These are phyloP conservation scores for Candida freyschussii DNA, from an alignment of 1,139 yeast genomes.

Conservation along the genomic window DNA sequence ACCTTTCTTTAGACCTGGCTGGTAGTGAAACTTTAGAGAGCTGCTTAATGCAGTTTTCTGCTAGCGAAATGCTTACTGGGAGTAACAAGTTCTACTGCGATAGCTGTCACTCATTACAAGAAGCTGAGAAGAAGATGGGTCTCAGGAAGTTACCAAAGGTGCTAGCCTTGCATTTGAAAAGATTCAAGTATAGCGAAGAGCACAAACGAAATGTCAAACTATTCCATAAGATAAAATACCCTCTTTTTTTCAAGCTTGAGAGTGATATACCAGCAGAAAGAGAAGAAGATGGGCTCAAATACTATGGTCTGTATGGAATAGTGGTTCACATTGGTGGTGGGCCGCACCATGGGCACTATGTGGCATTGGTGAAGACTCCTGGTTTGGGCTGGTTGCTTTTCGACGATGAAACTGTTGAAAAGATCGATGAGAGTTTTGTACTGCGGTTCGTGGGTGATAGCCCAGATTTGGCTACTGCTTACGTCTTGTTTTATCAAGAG, in stretches of 20 bases:
- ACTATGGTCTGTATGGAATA: slow-evolving; percentile 78
- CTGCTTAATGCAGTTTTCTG: slow-evolving; percentile 75
- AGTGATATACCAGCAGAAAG: slow-evolving; percentile 56
- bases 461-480: slow-evolving; percentile 87
- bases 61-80: slow-evolving; percentile 79
- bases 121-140: slow-evolving; percentile 90
- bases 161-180: slow-evolving; percentile 76
- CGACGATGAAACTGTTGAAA: slow-evolving; percentile 93
- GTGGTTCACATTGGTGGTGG: slow-evolving; percentile 97
- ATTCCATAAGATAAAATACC: slow-evolving; percentile 80
- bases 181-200: slow-evolving; percentile 87
- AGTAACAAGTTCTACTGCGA: slow-evolving; percentile 93
- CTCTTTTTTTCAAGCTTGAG: slow-evolving; percentile 65
- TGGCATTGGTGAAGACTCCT: slow-evolving; percentile 76
- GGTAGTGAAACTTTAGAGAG: slow-evolving; percentile 67
- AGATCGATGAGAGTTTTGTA: slow-evolving; percentile 80
- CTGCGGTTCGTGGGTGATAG: slow-evolving; percentile 85
- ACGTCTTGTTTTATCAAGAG: slow-evolving; percentile 72
- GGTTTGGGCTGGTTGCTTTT: slow-evolving; percentile 84
- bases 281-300: slow-evolving; percentile 33
- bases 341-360: slow-evolving; percentile 96
- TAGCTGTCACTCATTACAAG: slow-evolving; percentile 84
- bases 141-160: slow-evolving; percentile 73
- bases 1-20: slow-evolving; percentile 72
- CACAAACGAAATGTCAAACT: slow-evolving; percentile 79